A percentile compares a stretch with the other conserved stretches of the same genome.
Conservation (phyloP, 208 protist genomes). For the Leishmania arabica region DNA sequence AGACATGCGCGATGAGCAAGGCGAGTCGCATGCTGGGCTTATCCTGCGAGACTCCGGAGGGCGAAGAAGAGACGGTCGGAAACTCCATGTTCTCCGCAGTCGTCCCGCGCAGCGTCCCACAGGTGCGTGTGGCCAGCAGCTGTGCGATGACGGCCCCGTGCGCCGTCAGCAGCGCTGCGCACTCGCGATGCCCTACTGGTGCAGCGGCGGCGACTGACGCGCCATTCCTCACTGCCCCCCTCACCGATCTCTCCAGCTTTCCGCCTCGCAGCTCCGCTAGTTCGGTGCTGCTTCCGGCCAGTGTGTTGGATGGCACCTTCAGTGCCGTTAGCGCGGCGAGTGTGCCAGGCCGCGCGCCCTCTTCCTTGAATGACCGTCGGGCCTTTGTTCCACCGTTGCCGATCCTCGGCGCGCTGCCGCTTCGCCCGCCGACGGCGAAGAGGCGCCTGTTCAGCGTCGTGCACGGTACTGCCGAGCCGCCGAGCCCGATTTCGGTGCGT, state of each 20-base stretch:
- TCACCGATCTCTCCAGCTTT: neutral
- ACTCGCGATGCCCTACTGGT: neutral
- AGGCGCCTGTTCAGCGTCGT: constrained; percentile 71
- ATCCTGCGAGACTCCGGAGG: constrained; percentile 8
- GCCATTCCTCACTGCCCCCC: neutral
- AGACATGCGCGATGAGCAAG: constrained; percentile 6
- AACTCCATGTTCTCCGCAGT: constrained; percentile 9
- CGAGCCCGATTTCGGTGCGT: constrained; percentile 52
- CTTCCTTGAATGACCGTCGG: constrained; percentile 2
- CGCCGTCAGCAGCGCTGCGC: neutral
- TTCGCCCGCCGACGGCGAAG: constrained; percentile 9
- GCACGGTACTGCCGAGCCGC: constrained; percentile 46
- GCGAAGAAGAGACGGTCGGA: neutral
- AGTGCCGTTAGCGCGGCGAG: constrained; percentile 23
- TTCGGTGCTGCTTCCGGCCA: constrained; percentile 15
- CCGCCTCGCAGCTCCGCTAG: constrained; percentile 14
- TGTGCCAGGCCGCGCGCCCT: constrained; percentile 19
- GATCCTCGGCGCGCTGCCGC: constrained; percentile 19
- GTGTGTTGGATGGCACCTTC: constrained; percentile 10
- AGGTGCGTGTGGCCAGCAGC: constrained; percentile 12
- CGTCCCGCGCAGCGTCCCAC: constrained; percentile 14
- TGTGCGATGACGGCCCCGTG: neutral
- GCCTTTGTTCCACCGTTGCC: constrained; percentile 17
- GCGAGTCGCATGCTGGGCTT: constrained; percentile 14
- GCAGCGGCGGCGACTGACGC: neutral